Conservation (phyloP, 257 asterid genomes). For the Solanum pinnatisectum region DNA sequence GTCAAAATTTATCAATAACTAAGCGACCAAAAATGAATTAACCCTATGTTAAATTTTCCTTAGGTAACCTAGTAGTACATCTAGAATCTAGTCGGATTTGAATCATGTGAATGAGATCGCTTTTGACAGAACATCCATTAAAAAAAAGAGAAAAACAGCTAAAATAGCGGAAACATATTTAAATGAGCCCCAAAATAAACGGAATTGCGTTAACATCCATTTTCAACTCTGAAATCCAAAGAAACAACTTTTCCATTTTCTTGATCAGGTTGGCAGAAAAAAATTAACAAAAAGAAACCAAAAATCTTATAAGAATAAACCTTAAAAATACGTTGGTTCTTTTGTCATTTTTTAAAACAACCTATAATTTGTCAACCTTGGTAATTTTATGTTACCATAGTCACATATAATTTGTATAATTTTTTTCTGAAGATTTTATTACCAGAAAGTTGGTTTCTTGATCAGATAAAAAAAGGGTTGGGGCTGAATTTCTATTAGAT, state of each 20-base stretch:
- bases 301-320: background rate
- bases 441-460: background rate
- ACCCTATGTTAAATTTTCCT: background rate
- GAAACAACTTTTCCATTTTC: conserved; percentile 7
- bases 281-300: background rate
- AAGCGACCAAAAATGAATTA: background rate
- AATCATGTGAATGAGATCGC: background rate
- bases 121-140: background rate
- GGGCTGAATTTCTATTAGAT: conserved; percentile 32
- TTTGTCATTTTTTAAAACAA: background rate
- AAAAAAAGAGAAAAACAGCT: conserved; percentile 1
- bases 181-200: conserved; percentile 15
- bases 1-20: background rate
- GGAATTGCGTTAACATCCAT: conserved; percentile 31
- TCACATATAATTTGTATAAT: background rate
- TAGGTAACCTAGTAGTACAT: background rate
- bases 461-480: background rate
- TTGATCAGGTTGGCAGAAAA: conserved; percentile 18
- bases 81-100: background rate
- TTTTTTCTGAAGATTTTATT: background rate
- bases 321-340: background rate
- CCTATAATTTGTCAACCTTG: background rate
- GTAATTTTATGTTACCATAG: background rate
- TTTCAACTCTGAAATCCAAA: conserved; percentile 3
- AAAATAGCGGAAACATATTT: conserved; percentile 17